These are phyloP conservation scores for Ceratocystis colombiana DNA, from an alignment of 2,329 filamentous ascomycete genomes.

Conservation along the genomic window DNA sequence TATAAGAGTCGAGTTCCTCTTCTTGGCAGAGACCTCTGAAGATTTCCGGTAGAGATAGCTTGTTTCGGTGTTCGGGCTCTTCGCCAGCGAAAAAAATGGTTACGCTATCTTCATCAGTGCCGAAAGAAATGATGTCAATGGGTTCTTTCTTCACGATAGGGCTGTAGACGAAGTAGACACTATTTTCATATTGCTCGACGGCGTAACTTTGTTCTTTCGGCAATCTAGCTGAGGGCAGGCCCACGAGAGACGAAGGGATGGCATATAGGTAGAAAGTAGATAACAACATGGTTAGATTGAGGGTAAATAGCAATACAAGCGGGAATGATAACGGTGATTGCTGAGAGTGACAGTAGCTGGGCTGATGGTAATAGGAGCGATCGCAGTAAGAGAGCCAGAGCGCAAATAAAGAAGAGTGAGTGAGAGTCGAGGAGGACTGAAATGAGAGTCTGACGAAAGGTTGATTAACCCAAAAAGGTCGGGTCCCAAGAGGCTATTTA, in stretches of 20 bases:
- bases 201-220: neutral
- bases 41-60: neutral
- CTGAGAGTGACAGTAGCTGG: too few species aligned
- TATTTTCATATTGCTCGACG: neutral
- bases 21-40: neutral
- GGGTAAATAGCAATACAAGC: too few species aligned
- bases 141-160: neutral
- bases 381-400: too few species aligned
- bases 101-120: neutral
- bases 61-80: neutral
- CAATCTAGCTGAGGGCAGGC: neutral
- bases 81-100: neutral
- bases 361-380: too few species aligned
- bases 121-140: neutral
- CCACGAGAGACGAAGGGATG: neutral
- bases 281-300: too few species aligned
- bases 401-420: too few species aligned
- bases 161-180: neutral
- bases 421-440: too few species aligned
- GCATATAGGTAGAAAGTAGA: too few species aligned
- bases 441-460: too few species aligned
- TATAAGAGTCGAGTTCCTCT: neutral
- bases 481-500: too few species aligned
- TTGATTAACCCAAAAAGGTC: too few species aligned
- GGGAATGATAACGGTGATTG: too few species aligned